Conservation (phyloP, 208 protist genomes). For the Blastocrithidia nonstop region DNA sequence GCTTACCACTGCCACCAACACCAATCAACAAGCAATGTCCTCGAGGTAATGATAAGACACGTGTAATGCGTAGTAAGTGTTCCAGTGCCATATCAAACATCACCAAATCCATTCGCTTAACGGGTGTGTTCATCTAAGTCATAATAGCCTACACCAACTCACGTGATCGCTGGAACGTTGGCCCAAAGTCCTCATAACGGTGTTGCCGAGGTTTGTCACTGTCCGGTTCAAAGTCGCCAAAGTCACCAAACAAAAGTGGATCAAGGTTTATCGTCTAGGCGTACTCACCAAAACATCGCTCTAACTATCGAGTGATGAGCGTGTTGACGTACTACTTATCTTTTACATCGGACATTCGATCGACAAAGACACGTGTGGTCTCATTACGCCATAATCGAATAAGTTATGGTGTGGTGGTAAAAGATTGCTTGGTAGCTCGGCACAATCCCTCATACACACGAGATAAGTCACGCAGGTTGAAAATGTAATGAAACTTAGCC, state of each 20-base stretch:
- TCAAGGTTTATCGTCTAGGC: slow-evolving; percentile 52
- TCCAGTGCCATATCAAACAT: slow-evolving; percentile 98
- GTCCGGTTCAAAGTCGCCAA: slow-evolving; percentile 83
- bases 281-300: slow-evolving; percentile 43
- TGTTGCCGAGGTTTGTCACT: slow-evolving; percentile 50
- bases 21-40: slow-evolving; percentile 97
- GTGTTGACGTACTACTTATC: slow-evolving; percentile 85
- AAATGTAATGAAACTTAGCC: slow-evolving; percentile 99
- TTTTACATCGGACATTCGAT: slow-evolving; percentile 89
- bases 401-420: slow-evolving; percentile 38
- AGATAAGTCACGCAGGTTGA: slow-evolving; percentile 97
- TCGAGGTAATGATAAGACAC: slow-evolving; percentile 91
- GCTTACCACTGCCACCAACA: slow-evolving; percentile 95
- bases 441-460: slow-evolving; percentile 96
- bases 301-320: slow-evolving; percentile 71
- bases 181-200: slow-evolving; percentile 89
- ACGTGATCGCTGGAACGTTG: slow-evolving; percentile 57
- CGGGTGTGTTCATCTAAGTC: slow-evolving; percentile 88
- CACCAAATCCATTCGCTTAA: slow-evolving; percentile 92
- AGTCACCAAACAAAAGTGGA: slow-evolving; percentile 94
- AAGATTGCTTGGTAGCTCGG: slow-evolving; percentile 86
- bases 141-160: slow-evolving; percentile 87
- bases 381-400: slow-evolving; percentile 98
- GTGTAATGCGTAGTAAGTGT: slow-evolving; percentile 92
- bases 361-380: slow-evolving; percentile 92